Conservation (phyloP, 2,329 filamentous ascomycete species). For the Penicillium sp. region DNA sequence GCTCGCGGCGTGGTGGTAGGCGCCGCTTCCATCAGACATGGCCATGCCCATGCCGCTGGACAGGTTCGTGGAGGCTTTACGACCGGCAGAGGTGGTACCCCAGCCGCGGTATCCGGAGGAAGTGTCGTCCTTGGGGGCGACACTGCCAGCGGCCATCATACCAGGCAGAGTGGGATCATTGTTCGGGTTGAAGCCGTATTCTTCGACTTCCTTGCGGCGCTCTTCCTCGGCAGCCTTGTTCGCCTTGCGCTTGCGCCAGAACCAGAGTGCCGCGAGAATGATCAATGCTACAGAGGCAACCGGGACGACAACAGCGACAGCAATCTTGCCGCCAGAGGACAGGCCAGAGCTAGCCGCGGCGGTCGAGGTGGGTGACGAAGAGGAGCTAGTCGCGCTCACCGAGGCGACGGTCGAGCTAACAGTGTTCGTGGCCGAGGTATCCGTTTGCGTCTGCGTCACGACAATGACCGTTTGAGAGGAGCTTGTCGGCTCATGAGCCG, state of each 20-base stretch:
- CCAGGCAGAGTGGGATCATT: slow-evolving; percentile 78
- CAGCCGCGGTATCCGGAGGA: slow-evolving; percentile 87
- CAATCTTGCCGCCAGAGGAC: slow-evolving; percentile 68
- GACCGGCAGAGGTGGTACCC: slow-evolving; percentile 76
- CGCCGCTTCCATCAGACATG: slow-evolving; percentile 69
- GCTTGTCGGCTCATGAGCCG: slow-evolving; percentile 12
- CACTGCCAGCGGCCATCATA: slow-evolving; percentile 48
- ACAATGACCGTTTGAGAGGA: slow-evolving; percentile 21
- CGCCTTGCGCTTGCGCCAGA: slow-evolving; percentile 87
- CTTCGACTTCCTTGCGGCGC: slow-evolving; percentile 92
- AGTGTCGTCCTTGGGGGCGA: slow-evolving; percentile 69
- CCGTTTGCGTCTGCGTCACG: slow-evolving; percentile 9
- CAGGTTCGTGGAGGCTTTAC: slow-evolving; percentile 86
- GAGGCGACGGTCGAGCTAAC: slow-evolving; percentile 26
- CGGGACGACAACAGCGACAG: slow-evolving; percentile 90
- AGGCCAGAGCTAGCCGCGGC: slow-evolving; percentile 35
- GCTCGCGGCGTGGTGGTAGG: slow-evolving; percentile 57
- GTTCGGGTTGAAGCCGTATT: slow-evolving; percentile 98
- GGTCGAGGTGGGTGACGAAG: slow-evolving; percentile 30
- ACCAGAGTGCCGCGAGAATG: slow-evolving; percentile 73
- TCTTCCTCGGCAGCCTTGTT: slow-evolving; percentile 83
- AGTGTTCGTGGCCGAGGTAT: slow-evolving; percentile 16
- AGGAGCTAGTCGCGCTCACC: background rate
- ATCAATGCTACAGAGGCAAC: slow-evolving; percentile 84
- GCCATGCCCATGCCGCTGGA: slow-evolving; percentile 68